Base-by-base conservation (phyloP, 805 yeast species). In the Saccharomycopsis sp. region DNA sequence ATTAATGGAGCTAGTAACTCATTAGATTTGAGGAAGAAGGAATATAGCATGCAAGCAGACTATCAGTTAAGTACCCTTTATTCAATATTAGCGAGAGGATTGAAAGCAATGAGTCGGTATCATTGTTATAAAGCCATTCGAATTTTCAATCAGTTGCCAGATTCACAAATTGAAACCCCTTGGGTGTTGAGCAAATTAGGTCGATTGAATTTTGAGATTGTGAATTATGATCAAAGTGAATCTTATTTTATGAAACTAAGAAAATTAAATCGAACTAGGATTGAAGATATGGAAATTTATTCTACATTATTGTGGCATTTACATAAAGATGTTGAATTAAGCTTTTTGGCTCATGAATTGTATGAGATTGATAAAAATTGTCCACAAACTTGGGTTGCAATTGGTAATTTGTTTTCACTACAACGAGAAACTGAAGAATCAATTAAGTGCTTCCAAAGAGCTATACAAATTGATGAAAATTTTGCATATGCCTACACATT, bases 231-330 rank as follows among this genome's bases (percentile, higher is more conserved):
- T 47, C 83, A 82, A 60, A 74, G 94, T 6, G 84, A 79, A 50
- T 60, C 66, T 35, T 78, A 72, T 53, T 90, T 85, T 57, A 63
- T 64, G 14, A 71, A 70, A 52, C 67, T 93, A 44, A 70, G 95
- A 43, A 66, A 66, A 44, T 48, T 81, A 21, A 96, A 88, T 62
- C 75, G 90, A 34, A 84, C 89, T 8, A 70, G 97, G 45, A 59
- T 81, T 13, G 79, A 77, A 50, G 97, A 88, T 58, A 86, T 90
- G 93, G 97, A 93, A 57, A 78, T 80, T 54, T 88, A 77, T 58
- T 87, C 96, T 0, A 90, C 97, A 0, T 67, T 88, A 23, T 68
- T 90, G 47, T 90, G 98, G 98, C 97, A 93, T 65, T 64, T 88
- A 40, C 90, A 84, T 45, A 81, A 80, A 56, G 88, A 84, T 39